Evolutionary conservation across 805 yeast genomes (phyloP), one percentile per base, ranked within the genome.

Genomic region (Starmerella tilneyi): DNA sequence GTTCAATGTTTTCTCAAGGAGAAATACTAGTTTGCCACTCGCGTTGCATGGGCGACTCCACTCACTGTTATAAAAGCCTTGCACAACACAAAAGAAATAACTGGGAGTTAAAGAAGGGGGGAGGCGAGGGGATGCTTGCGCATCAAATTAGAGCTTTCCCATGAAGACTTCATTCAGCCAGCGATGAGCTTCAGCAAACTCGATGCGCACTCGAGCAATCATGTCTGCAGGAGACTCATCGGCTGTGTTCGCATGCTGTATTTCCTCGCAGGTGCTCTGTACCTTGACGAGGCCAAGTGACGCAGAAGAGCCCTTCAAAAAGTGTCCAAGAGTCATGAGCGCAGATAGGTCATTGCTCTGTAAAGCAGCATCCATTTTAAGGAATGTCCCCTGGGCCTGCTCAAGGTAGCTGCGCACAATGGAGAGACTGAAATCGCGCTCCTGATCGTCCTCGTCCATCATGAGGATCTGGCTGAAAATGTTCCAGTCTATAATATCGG

Each of bases 231-330:
- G 57, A 22, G 56, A 59, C 11, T 51, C 53, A 3, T 54, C 71
- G 53, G 67, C 68, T 48, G 75, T 74, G 19, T 95, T 97, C 53
- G 84, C 76, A 61, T 88, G 88, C 63, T 92, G 98, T 50, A 92
- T 88, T 53, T 88, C 71, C 63, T 88, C 98, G 65, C 98, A 92
- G 56, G 86, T 81, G 58, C 77, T 74, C 47, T 86, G 86, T 41
- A 92, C 83, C 50, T 78, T 77, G 36, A 74, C 75, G 46, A 92
- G 70, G 2, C 98, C 98, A 47, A 92, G 68, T 0, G 96, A 89
- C 2, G 96, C 94, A 1, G 96, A 94, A 11, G 94, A 81, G 37
- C 98, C 98, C 61, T 92, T 92, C 46, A 92, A 70, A 59, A 84
- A 92, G 62, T 92, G 98, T 12, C 98, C 98, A 55, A 82, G 66